phyloP scores from a whole-genome alignment of 176 grass and related monocot genomes.

The Triticum turgidum region DNA sequence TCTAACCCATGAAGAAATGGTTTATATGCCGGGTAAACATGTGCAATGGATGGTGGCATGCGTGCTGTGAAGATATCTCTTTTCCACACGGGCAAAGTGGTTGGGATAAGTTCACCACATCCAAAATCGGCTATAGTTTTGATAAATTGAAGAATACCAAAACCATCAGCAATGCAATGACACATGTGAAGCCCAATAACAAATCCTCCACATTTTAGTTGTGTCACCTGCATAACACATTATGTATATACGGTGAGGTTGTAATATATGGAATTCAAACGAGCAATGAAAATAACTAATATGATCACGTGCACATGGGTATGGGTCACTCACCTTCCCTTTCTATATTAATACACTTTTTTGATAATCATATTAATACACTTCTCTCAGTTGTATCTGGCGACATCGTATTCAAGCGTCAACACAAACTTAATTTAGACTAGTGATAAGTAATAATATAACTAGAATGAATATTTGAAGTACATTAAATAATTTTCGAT shows the following conservation, averaged over 20 bases:
- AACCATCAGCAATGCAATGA: neutral
- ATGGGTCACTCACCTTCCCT: no score
- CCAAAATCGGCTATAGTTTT: neutral
- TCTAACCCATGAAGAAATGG: neutral
- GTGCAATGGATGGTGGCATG: neutral
- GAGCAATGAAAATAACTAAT: neutral
- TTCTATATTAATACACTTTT: no score
- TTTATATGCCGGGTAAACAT: neutral
- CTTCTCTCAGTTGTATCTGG: neutral
- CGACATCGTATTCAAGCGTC: neutral
- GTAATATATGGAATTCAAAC: neutral
- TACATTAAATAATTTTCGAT: no score
- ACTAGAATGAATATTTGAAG: neutral
- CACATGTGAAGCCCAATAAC: conserved; percentile 12
- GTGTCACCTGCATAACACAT: neutral
- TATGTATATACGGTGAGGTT: neutral
- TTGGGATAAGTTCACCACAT: neutral
- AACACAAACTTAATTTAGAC: neutral
- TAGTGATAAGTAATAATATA: neutral
- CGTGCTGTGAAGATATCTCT: neutral
- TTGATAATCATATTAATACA: no score
- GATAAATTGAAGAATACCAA: conserved; percentile 15
- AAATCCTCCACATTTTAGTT: conserved; percentile 12
- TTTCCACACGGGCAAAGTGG: conserved; percentile 7
- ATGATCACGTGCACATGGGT: neutral